Base-by-base conservation (phyloP, 371 early-diverging fungal species). In the Apophysomyces variabilis region DNA sequence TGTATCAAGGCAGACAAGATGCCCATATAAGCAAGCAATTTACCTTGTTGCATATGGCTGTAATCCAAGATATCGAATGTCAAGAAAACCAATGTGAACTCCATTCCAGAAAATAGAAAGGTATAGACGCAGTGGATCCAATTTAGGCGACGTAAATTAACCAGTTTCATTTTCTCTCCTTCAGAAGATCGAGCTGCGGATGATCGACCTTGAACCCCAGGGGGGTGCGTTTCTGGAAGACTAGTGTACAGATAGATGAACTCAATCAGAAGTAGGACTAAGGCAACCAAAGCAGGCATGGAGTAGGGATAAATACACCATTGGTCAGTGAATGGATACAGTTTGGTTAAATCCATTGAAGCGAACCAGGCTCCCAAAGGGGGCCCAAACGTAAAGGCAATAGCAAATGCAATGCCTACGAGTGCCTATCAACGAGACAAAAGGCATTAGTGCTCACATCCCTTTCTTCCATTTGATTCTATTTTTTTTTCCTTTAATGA, bases 311-410 rank as follows among this genome's bases (percentile, higher is more conserved):
- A 90, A 12, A 93, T 75, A 0, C 90, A 89, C 58, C 84, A 87
- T 39, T 82, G 61, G 1, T 76, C 74, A 43, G 90, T 60, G 4
- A 68, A 66, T 13, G 90, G 89, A 63, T 86, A 84, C 5, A 73
- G 6, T 39, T 79, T 56, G 18, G 84, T 70, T 3, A 96, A 74
- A 70, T 93, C 89, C 57, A 81, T 78, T 11, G 89, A 88, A 7
- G 95, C 92, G 72, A 96, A 93, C 80, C 91, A 96, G 1, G 98
- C 99, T 32, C 96, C 91, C 9, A 97, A 73, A 12, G 95, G 92
- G 0, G 99, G 99, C 5, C 99, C 99, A 58, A 97, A 62, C 1
- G 99, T 98, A 71, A 99, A 99, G 2, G 96, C 98, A 32, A 95
- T 79, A 0, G 96, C 92, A 83, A 98, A 99, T 0, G 97, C 95